Percentiles rank a stretch among this genome's conserved stretches.
These are phyloP conservation scores for Barbarea vulgaris DNA, from an alignment of 345 rosid genomes.

Conservation along the genomic window DNA sequence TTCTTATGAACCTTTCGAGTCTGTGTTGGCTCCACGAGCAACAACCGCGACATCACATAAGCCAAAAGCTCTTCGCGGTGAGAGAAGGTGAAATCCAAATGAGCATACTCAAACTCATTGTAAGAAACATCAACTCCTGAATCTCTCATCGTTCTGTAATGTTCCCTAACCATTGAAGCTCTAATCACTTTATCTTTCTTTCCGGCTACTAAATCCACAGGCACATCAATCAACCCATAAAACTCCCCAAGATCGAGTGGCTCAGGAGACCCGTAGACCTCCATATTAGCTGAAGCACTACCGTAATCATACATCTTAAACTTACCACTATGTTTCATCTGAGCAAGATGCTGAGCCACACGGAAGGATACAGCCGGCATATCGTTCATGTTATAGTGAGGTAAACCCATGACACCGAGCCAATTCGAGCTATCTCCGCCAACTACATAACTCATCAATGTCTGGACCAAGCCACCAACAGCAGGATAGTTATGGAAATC, in stretches of 20 bases:
- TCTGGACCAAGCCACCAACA: conserved; percentile 92
- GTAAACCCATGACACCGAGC: conserved; percentile 86
- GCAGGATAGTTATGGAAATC: conserved; percentile 96
- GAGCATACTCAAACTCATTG: conserved; percentile 80
- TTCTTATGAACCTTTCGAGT: conserved; percentile 33
- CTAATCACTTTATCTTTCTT: conserved; percentile 74
- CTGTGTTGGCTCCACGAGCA: conserved; percentile 55
- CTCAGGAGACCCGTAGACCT: conserved; percentile 68
- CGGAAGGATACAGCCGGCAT: conserved; percentile 85
- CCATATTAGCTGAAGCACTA: conserved; percentile 59
- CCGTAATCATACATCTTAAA: conserved; percentile 90
- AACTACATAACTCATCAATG: conserved; percentile 67
- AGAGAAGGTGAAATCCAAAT: conserved; percentile 89
- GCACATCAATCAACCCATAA: conserved; percentile 66
- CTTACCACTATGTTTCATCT: conserved; percentile 66
- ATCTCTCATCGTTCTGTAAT: conserved; percentile 73
- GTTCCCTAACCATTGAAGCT: conserved; percentile 77
- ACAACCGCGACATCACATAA: conserved; percentile 77
- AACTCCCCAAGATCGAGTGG: conserved; percentile 83
- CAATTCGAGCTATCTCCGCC: conserved; percentile 98
- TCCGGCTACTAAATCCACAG: conserved; percentile 87
- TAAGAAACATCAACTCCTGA: conserved; percentile 69
- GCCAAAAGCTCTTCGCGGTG: conserved; percentile 87
- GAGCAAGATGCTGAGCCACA: conserved; percentile 85
- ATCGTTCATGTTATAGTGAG: conserved; percentile 97